Base-by-base conservation (phyloP, 1,284 basidiomycete genomes). In the Puccinia coronata region DNA sequence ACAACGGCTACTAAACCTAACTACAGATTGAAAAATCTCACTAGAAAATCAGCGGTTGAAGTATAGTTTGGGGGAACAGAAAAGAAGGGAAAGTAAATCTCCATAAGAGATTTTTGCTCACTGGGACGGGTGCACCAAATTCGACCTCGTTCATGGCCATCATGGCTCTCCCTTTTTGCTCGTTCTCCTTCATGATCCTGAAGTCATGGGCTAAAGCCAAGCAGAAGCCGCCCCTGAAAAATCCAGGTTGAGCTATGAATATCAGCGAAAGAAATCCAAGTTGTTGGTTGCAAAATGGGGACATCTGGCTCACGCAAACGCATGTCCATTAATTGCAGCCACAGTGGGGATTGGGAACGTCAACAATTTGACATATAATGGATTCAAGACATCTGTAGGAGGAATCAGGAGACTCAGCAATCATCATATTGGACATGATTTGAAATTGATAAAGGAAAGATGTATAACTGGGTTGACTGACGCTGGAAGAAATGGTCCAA, bases 291-390 rank as follows among this genome's bases (percentile, higher is more conserved):
- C 4, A 39, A 63, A 63, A 63, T 59, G 49, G 41, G 53, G n/a
- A 51, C n/a, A 34, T 16, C 18, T 11, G 28, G 51, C 63, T 28
- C 55, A 83, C n/a, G 84, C 84, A 43, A 84, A 84, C 59, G 82
- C 82, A 67, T 85, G 85, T 0, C 85, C 85, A 79, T 85, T 85
- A 47, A 85, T 81, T 2, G 84, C 84, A 6, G 84, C 83, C 18
- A 85, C 80, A 12, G 84, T 85, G 25, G 82, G 83, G 14, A 85
- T 81, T 2, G 84, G 85, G 72, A 84, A 85, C 6, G 80, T 83
- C 41, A 85, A 76, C 16, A 85, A 28, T 1, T 83, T 82, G 6
- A 65, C 41, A 41, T 80, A 80, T 31, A 74, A 63, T 36, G 55
- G 69, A 63, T 80, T 73, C 69, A 80, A 71, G 51, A 80, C 77